Evolutionary conservation across 1,139 yeast species (phyloP).

Genomic region (Schwanniomyces etchellsii): DNA sequence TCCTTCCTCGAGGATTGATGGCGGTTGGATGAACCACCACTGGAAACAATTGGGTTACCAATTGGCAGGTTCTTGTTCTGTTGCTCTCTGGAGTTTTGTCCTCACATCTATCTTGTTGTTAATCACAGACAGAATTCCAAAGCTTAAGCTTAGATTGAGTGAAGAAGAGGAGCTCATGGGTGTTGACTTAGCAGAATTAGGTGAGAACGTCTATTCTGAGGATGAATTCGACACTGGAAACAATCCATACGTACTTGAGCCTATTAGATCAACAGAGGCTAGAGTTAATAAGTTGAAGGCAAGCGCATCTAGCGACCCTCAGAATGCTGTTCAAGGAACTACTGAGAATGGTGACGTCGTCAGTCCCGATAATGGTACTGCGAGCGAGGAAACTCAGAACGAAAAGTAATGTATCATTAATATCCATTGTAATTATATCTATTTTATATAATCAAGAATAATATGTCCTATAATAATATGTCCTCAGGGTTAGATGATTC

Average conservation of each 20-base stretch:
- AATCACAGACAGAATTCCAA: conserved; percentile 75
- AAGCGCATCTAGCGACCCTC: conserved; percentile 11
- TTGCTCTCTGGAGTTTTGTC: conserved; percentile 74
- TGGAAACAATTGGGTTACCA: conserved; percentile 89
- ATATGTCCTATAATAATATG: no score
- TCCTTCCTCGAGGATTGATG: conserved; percentile 46
- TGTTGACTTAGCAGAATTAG: conserved; percentile 82
- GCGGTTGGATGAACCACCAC: conserved; percentile 95
- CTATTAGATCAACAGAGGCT: conserved; percentile 58
- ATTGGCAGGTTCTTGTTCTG: conserved; percentile 75
- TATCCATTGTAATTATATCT: neutral
- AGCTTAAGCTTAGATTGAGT: conserved; percentile 73
- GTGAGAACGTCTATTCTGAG: conserved; percentile 74
- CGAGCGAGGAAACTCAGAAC: conserved; percentile 15
- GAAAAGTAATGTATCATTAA: conserved; percentile 3
- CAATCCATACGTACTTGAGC: conserved; percentile 63
- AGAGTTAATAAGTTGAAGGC: conserved; percentile 31
- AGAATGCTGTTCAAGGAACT: conserved; percentile 16
- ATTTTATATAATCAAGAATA: no score
- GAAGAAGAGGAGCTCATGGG: conserved; percentile 91
- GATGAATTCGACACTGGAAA: conserved; percentile 28
- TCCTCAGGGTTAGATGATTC: no score
- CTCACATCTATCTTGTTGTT: conserved; percentile 69
- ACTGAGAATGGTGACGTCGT: conserved; percentile 16
- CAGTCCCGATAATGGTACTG: conserved; percentile 18